These are phyloP conservation scores for Trichoderma asperelloides DNA, from an alignment of 495 filamentous ascomycete species.

Conservation along the genomic window DNA sequence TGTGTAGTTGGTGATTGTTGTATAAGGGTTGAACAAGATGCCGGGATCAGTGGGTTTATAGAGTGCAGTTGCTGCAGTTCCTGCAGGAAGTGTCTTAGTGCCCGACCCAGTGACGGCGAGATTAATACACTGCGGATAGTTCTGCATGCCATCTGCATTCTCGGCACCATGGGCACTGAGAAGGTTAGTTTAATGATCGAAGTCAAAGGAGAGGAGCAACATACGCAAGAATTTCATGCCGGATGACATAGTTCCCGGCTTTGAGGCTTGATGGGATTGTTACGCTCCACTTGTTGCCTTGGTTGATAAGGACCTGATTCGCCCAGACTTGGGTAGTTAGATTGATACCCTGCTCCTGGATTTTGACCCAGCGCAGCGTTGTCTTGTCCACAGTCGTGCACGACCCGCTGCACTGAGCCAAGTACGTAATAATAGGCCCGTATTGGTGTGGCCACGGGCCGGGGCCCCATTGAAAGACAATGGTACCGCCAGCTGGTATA, in stretches of 20 bases:
- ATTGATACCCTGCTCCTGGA: conserved; percentile 26
- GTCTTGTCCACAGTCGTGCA: conserved; percentile 25
- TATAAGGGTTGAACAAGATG: conserved; percentile 31
- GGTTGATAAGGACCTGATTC: conserved; percentile 25
- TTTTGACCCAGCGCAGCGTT: conserved; percentile 32
- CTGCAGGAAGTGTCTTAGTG: conserved; percentile 32
- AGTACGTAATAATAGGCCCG: conserved; percentile 27
- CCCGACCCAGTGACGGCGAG: conserved; percentile 53
- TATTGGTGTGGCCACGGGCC: conserved; percentile 20
- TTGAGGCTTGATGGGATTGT: conserved; percentile 49
- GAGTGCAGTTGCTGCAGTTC: conserved; percentile 9
- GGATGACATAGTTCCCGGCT: conserved; percentile 56
- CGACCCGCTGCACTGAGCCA: conserved; percentile 26
- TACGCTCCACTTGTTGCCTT: conserved; percentile 52
- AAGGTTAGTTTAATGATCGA: neutral
- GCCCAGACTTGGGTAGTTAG: conserved; percentile 20
- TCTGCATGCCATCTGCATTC: conserved; percentile 49
- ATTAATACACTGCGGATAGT: conserved; percentile 63
- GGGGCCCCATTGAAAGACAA: conserved; percentile 22
- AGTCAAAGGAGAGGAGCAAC: neutral
- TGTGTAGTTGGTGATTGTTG: conserved; percentile 36
- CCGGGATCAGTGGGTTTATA: conserved; percentile 25
- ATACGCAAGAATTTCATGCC: conserved; percentile 58
- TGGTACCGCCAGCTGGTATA: conserved; percentile 20
- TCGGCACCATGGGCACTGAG: conserved; percentile 40